These are phyloP conservation scores for Podaxis sp. DNA, from an alignment of 768 basidiomycete species.

Conservation along the genomic window DNA sequence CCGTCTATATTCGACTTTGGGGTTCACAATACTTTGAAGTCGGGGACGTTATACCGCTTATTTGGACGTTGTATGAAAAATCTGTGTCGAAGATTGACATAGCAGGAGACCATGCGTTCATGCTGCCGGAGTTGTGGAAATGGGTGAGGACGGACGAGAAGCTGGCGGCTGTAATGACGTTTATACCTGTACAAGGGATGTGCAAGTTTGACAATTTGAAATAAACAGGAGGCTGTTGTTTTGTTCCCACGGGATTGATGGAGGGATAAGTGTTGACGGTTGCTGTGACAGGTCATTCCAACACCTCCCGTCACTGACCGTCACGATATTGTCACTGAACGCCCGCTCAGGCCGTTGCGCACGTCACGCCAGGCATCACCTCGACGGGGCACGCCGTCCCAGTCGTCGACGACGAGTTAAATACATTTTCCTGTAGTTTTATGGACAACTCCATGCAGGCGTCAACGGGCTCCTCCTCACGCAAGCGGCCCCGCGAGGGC, in stretches of 20 bases:
- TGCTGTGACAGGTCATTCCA: conserved; percentile 36
- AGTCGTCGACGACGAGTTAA: conserved; percentile 19
- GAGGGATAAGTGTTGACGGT: conserved; percentile 7
- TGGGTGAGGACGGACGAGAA: neutral
- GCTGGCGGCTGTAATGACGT: neutral
- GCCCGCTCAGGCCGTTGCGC: conserved; percentile 34
- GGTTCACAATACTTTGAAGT: neutral
- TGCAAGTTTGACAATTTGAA: conserved; percentile 1
- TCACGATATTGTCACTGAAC: conserved; percentile 50
- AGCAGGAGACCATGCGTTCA: neutral
- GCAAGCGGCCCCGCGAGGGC: conserved; percentile 67
- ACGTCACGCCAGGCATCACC: conserved; percentile 46
- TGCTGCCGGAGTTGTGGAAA: neutral
- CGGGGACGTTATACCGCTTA: neutral
- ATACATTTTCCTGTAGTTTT: conserved; percentile 11
- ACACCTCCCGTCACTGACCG: conserved; percentile 45
- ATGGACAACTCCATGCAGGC: conserved; percentile 30
- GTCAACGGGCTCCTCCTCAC: conserved; percentile 28
- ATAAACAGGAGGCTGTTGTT: neutral
- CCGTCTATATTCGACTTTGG: neutral
- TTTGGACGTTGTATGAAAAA: neutral
- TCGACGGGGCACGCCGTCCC: conserved; percentile 21
- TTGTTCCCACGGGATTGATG: conserved; percentile 13
- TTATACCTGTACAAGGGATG: neutral
- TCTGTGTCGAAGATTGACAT: neutral